Conservation (phyloP, 148 eudicot species). For the Rhododendron henanense region DNA sequence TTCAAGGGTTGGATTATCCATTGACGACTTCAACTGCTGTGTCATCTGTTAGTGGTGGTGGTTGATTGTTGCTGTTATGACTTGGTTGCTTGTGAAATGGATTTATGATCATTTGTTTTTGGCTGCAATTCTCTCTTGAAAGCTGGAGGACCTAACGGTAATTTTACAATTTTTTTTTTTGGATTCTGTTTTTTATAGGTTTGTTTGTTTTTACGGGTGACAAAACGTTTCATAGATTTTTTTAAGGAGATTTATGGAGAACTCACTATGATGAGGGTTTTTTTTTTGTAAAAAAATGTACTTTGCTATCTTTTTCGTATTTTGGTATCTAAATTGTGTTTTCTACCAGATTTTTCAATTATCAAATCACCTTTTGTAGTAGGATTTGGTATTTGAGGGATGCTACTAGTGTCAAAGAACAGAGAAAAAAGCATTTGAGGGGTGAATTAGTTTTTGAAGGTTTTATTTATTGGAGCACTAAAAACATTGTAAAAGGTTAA, state of each 20-base stretch:
- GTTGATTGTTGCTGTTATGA: background rate
- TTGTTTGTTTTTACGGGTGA: background rate
- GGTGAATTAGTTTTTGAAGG: background rate
- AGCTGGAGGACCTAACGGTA: background rate
- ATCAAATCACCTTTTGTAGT: background rate
- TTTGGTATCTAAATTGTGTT: background rate
- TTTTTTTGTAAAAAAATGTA: too few relatives aligned
- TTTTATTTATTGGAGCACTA: background rate
- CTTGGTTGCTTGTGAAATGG: background rate
- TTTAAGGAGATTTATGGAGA: background rate
- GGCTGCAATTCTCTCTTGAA: background rate
- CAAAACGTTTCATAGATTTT: background rate
- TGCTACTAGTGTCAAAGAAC: background rate
- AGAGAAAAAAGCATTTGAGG: background rate
- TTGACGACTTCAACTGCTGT: background rate
- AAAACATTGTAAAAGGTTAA: too few relatives aligned
- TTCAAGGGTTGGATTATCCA: background rate
- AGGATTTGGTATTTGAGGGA: background rate
- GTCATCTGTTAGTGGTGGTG: background rate
- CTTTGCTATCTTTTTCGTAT: background rate
- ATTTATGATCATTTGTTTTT: background rate
- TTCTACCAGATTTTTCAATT: too few relatives aligned
- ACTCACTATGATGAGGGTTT: too few relatives aligned
- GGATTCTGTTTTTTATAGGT: background rate
- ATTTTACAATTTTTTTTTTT: background rate